Base-by-base conservation (phyloP, 2,329 filamentous ascomycete genomes). In the Scytalidium lignicola region DNA sequence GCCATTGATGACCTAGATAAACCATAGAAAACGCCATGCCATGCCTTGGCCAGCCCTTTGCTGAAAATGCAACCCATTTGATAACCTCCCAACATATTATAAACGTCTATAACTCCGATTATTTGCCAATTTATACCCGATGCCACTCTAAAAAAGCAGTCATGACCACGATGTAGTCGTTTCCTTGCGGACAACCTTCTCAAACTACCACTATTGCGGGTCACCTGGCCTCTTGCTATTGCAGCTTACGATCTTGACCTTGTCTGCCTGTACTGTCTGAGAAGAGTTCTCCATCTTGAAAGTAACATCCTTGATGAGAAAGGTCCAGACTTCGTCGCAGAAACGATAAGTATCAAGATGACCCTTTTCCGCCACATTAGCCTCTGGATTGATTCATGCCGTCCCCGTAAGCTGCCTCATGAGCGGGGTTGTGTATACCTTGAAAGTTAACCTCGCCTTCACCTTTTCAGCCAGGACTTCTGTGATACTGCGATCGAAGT, bases 261-360 rank as follows among this genome's bases (percentile, higher is more conserved):
- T 92, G 65, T 96, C 92, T 18, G 91, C 90, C 32, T 80, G 74
- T 13, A 97, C 83, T 1, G 81, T 80, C 53, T 83, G 80, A 50
- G 79, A 81, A 49, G 80, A 82, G 58, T 78, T 78, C 61, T 97
- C 92, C 74, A 97, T 86, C 74, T 99, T 99, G 75, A 99, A 97
- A n/a, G 85, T 90, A 49, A 97, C 91, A 58, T 97, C 93, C 72
- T 96, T 96, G 71, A 99, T 95, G 51, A 99, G 80, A 69, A 99
- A 99, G 1, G 93, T 99, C 93, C 93, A 99, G 51, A 99, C 93
- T 73, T 99, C 93, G 71, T 99, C 93, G 74, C 93, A 99, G 79
- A 99, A 99, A 60, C 93, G 87, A 75, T 99, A 99, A 15, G 93
- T 97, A 67, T 97, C 91, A 55, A 99, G 84, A 65, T 95, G 93